Evolutionary conservation across 202 grass and related monocot genomes (phyloP).

Genomic region (Digitaria exilis): DNA sequence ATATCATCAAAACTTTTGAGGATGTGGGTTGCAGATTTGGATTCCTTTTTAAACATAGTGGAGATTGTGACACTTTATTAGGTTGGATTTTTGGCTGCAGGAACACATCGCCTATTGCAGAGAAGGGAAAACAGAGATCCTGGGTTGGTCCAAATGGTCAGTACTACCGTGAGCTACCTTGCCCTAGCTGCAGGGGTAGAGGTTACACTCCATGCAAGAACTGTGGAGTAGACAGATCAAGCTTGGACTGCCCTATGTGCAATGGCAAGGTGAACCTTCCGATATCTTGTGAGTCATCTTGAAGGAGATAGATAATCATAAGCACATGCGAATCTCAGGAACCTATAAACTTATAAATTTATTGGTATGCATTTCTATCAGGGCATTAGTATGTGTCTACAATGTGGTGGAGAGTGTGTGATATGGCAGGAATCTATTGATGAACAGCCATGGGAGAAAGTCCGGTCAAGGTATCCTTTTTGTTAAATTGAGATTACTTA

Average conservation of each 20-base stretch:
- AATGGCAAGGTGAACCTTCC: conserved; percentile 73
- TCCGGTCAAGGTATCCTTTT: conserved; percentile 68
- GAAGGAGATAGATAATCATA: background rate
- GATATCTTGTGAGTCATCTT: conserved; percentile 10
- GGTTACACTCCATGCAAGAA: conserved; percentile 84
- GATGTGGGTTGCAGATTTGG: background rate
- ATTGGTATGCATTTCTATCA: conserved; percentile 43
- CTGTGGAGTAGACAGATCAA: conserved; percentile 84
- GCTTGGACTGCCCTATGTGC: conserved; percentile 73
- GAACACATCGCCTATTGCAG: conserved; percentile 44
- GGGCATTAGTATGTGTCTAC: conserved; percentile 74
- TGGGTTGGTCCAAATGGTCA: conserved; percentile 98
- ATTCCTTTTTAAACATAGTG: background rate
- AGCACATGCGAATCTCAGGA: conserved; percentile 9
- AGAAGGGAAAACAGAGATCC: conserved; percentile 70
- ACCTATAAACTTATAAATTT: background rate
- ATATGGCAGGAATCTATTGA: conserved; percentile 99
- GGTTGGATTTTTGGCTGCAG: conserved; percentile 39
- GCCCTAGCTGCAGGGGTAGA: conserved; percentile 79
- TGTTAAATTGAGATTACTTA: background rate
- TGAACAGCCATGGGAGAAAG: conserved; percentile 89
- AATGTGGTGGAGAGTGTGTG: conserved; percentile 82
- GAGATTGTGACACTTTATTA: background rate
- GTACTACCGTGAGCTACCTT: conserved; percentile 89
- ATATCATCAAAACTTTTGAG: background rate